Conservation (phyloP, 2,329 filamentous ascomycete species). For the Chrysosporium queenslandicum region DNA sequence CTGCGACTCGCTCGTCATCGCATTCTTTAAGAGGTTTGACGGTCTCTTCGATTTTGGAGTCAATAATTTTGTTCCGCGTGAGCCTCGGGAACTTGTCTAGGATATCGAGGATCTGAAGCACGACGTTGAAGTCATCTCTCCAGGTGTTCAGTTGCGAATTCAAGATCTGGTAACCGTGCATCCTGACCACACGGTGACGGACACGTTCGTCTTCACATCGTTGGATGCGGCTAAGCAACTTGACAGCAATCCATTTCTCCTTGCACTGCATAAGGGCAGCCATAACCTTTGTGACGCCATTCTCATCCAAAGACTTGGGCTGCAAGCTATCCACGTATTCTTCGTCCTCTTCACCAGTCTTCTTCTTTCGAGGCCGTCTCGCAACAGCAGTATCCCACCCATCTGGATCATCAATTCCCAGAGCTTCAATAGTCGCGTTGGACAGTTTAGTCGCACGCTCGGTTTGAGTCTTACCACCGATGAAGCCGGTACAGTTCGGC, state of each 20-base stretch:
- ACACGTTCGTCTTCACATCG: conserved; percentile 77
- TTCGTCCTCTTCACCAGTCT: conserved; percentile 79
- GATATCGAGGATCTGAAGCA: conserved; percentile 81
- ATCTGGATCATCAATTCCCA: conserved; percentile 87
- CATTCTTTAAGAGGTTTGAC: conserved; percentile 58
- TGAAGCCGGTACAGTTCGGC: conserved; percentile 87
- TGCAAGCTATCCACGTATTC: conserved; percentile 89
- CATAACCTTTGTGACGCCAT: conserved; percentile 88
- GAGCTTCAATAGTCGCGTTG: conserved; percentile 79
- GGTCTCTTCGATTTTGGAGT: conserved; percentile 84
- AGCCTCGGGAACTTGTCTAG: conserved; percentile 76
- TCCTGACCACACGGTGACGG: conserved; percentile 77
- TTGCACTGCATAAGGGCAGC: conserved; percentile 94
- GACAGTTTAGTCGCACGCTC: conserved; percentile 89
- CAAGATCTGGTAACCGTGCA: conserved; percentile 94
- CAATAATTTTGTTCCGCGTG: conserved; percentile 92
- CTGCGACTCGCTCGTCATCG: conserved; percentile 64
- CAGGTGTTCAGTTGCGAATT: conserved; percentile 78
- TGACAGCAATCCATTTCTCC: conserved; percentile 98
- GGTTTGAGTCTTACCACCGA: conserved; percentile 95
- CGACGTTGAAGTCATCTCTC: conserved; percentile 78
- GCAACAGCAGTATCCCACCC: conserved; percentile 84
- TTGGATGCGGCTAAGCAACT: conserved; percentile 81
- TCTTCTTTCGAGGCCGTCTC: conserved; percentile 88
- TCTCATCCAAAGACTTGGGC: conserved; percentile 66